A percentile compares a stretch with the other conserved stretches of the same genome.
phyloP scores from a whole-genome alignment of 352 stramenopile species.

The Phytophthora aleatoria region DNA sequence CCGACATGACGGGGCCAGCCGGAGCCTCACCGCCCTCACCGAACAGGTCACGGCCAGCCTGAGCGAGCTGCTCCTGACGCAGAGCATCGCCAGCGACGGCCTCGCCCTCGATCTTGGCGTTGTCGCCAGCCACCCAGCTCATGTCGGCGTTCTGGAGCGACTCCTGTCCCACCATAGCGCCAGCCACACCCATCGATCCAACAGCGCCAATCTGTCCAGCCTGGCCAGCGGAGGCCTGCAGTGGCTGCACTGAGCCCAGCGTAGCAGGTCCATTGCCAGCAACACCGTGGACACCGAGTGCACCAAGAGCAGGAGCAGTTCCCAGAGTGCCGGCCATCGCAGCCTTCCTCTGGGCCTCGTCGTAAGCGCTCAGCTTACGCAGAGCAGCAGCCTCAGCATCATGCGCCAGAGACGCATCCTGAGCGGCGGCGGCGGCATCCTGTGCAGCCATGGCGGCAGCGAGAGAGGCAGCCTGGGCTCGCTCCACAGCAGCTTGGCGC shows the following conservation, averaged over 20 bases:
- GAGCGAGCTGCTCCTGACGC: constrained; percentile 81
- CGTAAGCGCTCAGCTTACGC: constrained; percentile 66
- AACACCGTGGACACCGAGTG: constrained; percentile 52
- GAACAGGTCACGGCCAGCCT: constrained; percentile 86
- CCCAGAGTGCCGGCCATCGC: constrained; percentile 54
- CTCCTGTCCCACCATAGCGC: constrained; percentile 77
- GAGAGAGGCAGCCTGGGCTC: constrained; percentile 72
- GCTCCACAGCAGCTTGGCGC: constrained; percentile 64
- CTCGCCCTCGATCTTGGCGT: constrained; percentile 78
- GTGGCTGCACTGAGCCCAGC: constrained; percentile 72
- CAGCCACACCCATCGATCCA: constrained; percentile 75
- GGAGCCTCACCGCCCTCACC: constrained; percentile 80
- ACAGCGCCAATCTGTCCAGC: constrained; percentile 77
- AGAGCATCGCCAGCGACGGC: constrained; percentile 74
- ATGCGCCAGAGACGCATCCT: constrained; percentile 72
- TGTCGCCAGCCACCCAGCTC: constrained; percentile 86
- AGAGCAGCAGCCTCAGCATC: constrained; percentile 80
- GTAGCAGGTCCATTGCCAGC: constrained; percentile 60
- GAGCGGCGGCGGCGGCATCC: constrained; percentile 73
- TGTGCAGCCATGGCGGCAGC: constrained; percentile 76
- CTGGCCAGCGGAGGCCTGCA: constrained; percentile 67
- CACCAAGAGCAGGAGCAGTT: constrained; percentile 59
- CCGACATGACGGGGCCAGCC: constrained; percentile 80
- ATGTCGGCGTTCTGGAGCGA: constrained; percentile 84
- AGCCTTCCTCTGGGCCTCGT: constrained; percentile 55